phyloP scores from a whole-genome alignment of 73 alveolate species.

The Stentor roeselii region DNA sequence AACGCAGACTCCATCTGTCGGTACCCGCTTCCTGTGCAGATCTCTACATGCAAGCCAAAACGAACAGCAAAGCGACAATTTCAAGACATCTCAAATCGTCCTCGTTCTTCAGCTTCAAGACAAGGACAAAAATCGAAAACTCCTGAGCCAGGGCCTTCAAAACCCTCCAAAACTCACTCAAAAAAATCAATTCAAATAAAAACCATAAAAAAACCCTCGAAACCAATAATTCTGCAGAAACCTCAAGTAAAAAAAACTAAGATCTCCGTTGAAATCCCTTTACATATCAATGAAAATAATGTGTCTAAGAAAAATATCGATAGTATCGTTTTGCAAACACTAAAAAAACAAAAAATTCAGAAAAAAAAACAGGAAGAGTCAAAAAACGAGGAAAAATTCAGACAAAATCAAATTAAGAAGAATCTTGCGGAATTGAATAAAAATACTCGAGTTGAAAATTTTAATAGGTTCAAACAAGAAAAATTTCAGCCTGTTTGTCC shows the following conservation, averaged over 20 bases:
- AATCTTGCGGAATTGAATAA: neutral
- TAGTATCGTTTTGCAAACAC: neutral
- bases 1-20: neutral
- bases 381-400: neutral
- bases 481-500: neutral
- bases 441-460: neutral
- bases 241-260: neutral
- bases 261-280: neutral
- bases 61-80: neutral
- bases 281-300: neutral
- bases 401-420: neutral
- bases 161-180: neutral
- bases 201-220: neutral
- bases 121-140: slow-evolving; percentile 9
- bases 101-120: neutral
- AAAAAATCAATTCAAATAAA: neutral
- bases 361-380: neutral
- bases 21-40: slow-evolving; percentile 13
- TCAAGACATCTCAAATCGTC: slow-evolving; percentile 2
- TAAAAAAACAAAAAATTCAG: slow-evolving; percentile 12
- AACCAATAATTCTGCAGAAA: neutral
- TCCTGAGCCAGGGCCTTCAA: neutral
- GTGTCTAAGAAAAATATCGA: neutral
- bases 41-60: neutral
- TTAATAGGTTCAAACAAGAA: neutral